Base-by-base conservation (phyloP, 2,329 filamentous ascomycete genomes). In the Neonectria hederae region DNA sequence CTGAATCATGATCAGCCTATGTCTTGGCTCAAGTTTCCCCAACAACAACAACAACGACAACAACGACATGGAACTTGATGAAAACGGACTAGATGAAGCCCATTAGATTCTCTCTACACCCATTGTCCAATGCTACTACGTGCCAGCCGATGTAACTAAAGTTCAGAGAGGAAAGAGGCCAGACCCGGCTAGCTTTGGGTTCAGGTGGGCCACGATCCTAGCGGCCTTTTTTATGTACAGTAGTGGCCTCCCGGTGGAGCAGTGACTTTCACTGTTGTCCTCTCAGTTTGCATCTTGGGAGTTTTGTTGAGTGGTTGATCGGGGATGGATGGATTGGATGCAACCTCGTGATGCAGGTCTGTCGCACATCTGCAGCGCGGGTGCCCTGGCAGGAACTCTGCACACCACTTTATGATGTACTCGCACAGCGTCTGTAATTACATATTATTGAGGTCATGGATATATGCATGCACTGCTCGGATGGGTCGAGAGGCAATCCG, bases 311-410 rank as follows among this genome's bases (percentile, higher is more conserved):
- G 22, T 22, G 43, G 46, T 38, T 38, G 17, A 38, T 35, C 32
- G 14, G 35, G n/a, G n/a, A n/a, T n/a, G n/a, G 35, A 38, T 7
- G 35, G 35, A 17, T 38, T 42, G 38, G 38, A 42, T 42, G 38
- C 38, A 42, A 42, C 35, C 35, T 38, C 35, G 8, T 42, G 38
- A 24, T 26, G 51, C 51, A 53, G 8, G 56, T 59, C 56, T 60
- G 57, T 54, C 52, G 57, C 45, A 54, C 57, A 48, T 48, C 30
- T 43, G 38, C 30, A 40, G 32, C 51, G 32, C 51, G 42, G 48
- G 48, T 19, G 46, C 21, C 45, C 45, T 48, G 45, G 10, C 45
- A 26, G 45, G 22, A 45, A 24, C 9, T 13, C 42, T 22, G 42
- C 21, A 24, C 42, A 24, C 19, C 19, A 45, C 5, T 22, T 28